Conservation (phyloP, 345 rosid genomes). For the Boechera stricta region DNA sequence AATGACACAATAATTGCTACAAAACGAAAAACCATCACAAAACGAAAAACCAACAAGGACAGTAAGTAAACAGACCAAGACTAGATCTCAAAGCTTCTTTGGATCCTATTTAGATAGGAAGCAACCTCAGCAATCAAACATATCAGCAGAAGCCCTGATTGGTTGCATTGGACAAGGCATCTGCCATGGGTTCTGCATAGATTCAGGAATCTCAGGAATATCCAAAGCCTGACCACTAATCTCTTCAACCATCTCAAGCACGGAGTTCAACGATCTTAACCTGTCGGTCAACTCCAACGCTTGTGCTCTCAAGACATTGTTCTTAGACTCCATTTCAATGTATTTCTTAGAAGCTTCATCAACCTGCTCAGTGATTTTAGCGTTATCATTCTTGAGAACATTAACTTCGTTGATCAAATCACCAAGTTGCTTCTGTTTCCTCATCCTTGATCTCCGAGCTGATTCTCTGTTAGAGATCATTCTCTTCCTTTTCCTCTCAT, state of each 20-base stretch:
- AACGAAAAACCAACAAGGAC: not conserved
- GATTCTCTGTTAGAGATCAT: constrained; percentile 93
- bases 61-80: constrained; percentile 5
- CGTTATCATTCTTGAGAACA: constrained; percentile 57
- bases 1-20: constrained; percentile 19
- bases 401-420: constrained; percentile 62
- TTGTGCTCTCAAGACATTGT: constrained; percentile 71
- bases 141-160: constrained; percentile 57
- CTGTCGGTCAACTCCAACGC: constrained; percentile 70
- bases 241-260: constrained; percentile 64
- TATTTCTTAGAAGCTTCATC: constrained; percentile 44
- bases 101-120: not conserved
- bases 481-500: constrained; percentile 87
- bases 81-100: not conserved
- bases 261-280: constrained; percentile 61
- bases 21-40: constrained; percentile 19
- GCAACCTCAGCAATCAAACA: constrained; percentile 48
- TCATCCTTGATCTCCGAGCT: constrained; percentile 78
- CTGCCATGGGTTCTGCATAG: constrained; percentile 67
- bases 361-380: constrained; percentile 47
- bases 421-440: constrained; percentile 74
- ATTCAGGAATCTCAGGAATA: constrained; percentile 73
- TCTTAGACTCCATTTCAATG: constrained; percentile 62
- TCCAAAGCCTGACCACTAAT: constrained; percentile 63
- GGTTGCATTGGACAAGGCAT: constrained; percentile 62